Percentiles rank a stretch among this genome's conserved stretches.
Conservation (phyloP, 768 basidiomycete species). For the Epithele typhae region DNA sequence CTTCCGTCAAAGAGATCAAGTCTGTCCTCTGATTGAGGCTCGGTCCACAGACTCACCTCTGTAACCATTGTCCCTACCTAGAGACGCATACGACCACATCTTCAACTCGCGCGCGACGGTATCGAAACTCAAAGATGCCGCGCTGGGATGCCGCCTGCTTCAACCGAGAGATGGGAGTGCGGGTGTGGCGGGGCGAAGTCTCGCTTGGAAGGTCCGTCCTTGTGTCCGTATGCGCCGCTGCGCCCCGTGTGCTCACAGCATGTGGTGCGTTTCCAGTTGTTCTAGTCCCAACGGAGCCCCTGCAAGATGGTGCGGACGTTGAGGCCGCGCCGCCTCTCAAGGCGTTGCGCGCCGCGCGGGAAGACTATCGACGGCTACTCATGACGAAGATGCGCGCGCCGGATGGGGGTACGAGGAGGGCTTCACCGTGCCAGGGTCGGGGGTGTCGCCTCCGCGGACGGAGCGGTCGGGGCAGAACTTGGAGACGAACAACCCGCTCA, state of each 20-base stretch:
- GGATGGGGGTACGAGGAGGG: conserved; percentile 81
- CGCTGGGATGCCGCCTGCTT: conserved; percentile 58
- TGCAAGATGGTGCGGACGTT: conserved; percentile 44
- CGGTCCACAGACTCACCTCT: conserved; percentile 20
- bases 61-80: conserved; percentile 24
- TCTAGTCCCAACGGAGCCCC: conserved; percentile 64
- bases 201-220: conserved; percentile 74
- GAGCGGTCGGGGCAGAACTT: conserved; percentile 37
- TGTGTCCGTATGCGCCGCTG: conserved; percentile 1
- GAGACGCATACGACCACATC: conserved; percentile 39
- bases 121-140: conserved; percentile 64
- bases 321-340: conserved; percentile 24
- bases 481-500: conserved; percentile 76
- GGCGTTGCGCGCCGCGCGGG: conserved; percentile 45
- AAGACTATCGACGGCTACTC: conserved; percentile 53
- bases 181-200: conserved; percentile 70
- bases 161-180: conserved; percentile 30
- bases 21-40: conserved; percentile 26
- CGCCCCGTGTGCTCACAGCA: background rate
- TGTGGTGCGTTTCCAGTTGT: conserved; percentile 42
- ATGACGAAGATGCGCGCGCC: conserved; percentile 76
- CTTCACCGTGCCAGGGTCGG: conserved; percentile 50
- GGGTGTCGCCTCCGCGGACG: conserved; percentile 27
- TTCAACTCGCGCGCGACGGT: conserved; percentile 52
- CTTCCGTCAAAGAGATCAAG: conserved; percentile 29